Base-by-base conservation (phyloP, 352 stramenopile genomes). In the Nothophytophthora sp. region DNA sequence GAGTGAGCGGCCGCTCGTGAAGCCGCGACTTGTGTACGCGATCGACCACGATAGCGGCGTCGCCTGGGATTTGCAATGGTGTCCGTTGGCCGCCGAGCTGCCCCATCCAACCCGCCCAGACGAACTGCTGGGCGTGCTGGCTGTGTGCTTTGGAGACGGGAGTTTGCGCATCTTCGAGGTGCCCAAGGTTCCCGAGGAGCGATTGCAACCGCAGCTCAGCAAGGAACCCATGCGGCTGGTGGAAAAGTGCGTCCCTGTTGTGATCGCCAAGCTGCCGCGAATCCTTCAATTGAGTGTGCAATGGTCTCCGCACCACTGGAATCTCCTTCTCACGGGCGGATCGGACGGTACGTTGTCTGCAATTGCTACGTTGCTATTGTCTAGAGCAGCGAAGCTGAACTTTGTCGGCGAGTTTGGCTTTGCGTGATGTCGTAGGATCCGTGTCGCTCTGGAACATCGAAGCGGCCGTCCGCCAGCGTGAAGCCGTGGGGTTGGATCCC, bases 41-140 rank as follows among this genome's bases (percentile, higher is more conserved):
- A 91, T 95, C 28, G 81, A 87, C 29, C 85, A 95, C 39, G 42
- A 73, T 13, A 77, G 73, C n/a, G 82, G 81, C 12, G 82, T 90
- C 8, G 81, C 71, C 12, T 95, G 85, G 85, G 78, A 90, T 41
- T 48, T 95, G 29, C 81, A 93, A 44, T 95, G 85, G 85, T 79
- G 73, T 22, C 79, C 82, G 12, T 29, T 86, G 18, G 63, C 55
- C 6, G 50, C 72, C 16, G 69, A 73, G n/a, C 77, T 88, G 50
- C 70, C 68, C 0, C 60, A 55, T 43, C 24, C 25, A 10, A 25
- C 50, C 0, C 48, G 25, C 3, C 46, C 57, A 11, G 22, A 67
- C 29, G 40, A 68, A 18, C 55, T 81, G 23, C 50, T 92, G 2
- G 82, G 85, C 7, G 44, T 92, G 22, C 73, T 95, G 13, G 82